Evolutionary conservation across 2,329 filamentous ascomycete genomes (phyloP).

Genomic region (Daldinia eschscholtzii): DNA sequence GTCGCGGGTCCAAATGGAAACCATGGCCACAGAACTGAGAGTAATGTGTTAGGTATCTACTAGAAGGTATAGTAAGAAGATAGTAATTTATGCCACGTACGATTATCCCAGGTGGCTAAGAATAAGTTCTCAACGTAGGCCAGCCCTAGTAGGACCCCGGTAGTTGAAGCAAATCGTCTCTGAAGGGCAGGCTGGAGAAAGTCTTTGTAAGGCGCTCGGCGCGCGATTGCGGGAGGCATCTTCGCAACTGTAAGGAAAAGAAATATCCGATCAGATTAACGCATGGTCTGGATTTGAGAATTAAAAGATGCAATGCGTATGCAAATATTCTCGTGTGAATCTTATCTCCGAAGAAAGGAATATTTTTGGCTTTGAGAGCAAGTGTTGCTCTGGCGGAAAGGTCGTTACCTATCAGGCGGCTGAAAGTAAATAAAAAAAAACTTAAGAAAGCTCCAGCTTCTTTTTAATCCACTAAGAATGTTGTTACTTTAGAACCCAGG

Average conservation of each 20-base stretch:
- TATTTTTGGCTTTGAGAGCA: conserved; percentile 29
- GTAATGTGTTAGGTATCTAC: conserved; percentile 18
- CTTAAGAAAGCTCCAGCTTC: conserved; percentile 12
- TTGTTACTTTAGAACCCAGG: conserved; percentile 1
- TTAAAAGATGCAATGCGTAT: conserved; percentile 12
- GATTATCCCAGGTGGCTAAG: conserved; percentile 76
- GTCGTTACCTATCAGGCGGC: conserved; percentile 25
- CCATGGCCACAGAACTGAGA: conserved; percentile 82
- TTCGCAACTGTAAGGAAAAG: conserved; percentile 61
- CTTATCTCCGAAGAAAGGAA: conserved; percentile 30
- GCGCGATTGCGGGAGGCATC: conserved; percentile 67
- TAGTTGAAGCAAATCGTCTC: conserved; percentile 84
- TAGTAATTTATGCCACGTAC: conserved; percentile 61
- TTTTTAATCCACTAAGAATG: conserved; percentile 20
- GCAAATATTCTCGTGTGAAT: conserved; percentile 9
- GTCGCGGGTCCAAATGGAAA: conserved; percentile 84
- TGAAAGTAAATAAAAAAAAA: conserved; percentile 47
- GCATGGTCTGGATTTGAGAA: conserved; percentile 26
- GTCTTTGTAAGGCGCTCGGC: conserved; percentile 80
- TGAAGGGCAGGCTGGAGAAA: conserved; percentile 91
- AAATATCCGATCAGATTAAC: conserved; percentile 43
- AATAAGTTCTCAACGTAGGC: conserved; percentile 80
- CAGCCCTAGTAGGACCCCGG: conserved; percentile 74
- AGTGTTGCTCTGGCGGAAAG: conserved; percentile 36
- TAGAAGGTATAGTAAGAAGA: conserved; percentile 1